Percentiles rank a stretch among this genome's conserved stretches.
Evolutionary conservation across 495 filamentous ascomycete genomes (phyloP).

Genomic region (Hypoxylon subgilvum): DNA sequence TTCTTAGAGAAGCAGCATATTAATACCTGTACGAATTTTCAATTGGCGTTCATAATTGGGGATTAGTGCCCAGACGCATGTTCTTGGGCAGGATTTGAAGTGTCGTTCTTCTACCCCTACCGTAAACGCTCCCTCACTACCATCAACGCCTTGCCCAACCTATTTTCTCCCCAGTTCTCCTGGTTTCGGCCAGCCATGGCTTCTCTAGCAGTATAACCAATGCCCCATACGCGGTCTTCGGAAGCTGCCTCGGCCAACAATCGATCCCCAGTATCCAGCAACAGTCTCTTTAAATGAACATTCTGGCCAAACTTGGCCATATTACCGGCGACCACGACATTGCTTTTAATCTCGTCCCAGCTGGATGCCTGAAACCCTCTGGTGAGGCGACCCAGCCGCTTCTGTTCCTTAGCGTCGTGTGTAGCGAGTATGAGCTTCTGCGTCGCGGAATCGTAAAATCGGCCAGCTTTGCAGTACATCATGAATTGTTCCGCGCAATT

Average conservation of each 20-base stretch:
- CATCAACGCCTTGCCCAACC: constrained; percentile 43
- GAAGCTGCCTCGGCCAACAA: constrained; percentile 41
- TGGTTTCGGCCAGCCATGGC: constrained; percentile 30
- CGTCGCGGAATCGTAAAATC: constrained; percentile 37
- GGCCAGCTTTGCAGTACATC: constrained; percentile 48
- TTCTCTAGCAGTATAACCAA: constrained; percentile 43
- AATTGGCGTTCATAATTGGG: too few species aligned
- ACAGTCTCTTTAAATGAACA: constrained; percentile 32
- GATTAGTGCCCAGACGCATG: too few species aligned
- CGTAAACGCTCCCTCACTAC: constrained; percentile 36
- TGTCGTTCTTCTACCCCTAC: constrained; percentile 1
- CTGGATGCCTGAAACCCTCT: constrained; percentile 32
- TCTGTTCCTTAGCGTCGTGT: constrained; percentile 38
- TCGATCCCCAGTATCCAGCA: constrained; percentile 40
- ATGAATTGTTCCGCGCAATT: constrained; percentile 47
- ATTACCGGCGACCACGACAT: constrained; percentile 40
- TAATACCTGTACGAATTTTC: too few species aligned
- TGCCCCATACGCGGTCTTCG: constrained; percentile 44
- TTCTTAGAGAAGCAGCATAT: too few species aligned
- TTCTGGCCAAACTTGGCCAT: constrained; percentile 45
- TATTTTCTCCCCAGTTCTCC: constrained; percentile 40
- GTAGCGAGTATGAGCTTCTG: constrained; percentile 33
- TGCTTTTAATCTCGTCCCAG: constrained; percentile 38
- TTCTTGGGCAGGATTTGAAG: not conserved
- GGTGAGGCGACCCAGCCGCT: constrained; percentile 37